Conservation (phyloP, 768 basidiomycete genomes). For the Gloeophyllum trabeum region DNA sequence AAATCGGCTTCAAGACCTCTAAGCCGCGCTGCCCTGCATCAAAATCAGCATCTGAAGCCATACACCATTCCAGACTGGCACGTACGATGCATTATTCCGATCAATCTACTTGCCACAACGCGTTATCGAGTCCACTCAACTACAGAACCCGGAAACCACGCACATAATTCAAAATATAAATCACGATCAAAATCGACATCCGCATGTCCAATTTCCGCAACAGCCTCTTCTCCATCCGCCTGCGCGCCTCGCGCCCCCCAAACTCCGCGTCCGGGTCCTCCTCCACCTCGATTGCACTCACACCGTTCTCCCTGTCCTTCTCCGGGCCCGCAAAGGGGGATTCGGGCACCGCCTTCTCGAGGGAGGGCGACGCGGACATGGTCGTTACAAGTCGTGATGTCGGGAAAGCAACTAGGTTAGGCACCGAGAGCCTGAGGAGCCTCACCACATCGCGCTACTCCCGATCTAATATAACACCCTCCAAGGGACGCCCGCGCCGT, state of each 20-base stretch:
- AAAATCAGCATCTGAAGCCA: neutral
- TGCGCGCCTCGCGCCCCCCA: conserved; percentile 25
- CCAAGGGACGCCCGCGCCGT: too few species aligned
- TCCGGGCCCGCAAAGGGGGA: too few species aligned
- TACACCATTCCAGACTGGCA: conserved; percentile 1
- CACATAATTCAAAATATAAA: conserved; percentile 38
- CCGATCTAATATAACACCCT: too few species aligned
- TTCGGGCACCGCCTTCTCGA: too few species aligned
- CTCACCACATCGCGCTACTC: too few species aligned
- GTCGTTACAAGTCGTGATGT: too few species aligned
- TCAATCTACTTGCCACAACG: conserved; percentile 35
- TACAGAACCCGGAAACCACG: conserved; percentile 9
- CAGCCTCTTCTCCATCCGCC: conserved; percentile 29
- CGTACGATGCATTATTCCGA: conserved; percentile 59
- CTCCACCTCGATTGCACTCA: too few species aligned
- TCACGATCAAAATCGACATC: conserved; percentile 30
- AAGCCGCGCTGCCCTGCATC: conserved; percentile 52
- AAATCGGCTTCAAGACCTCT: conserved; percentile 65
- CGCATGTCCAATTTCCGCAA: conserved; percentile 30
- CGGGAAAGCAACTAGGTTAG: too few species aligned
- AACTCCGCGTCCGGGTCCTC: conserved; percentile 15
- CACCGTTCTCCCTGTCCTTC: too few species aligned
- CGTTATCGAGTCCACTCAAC: neutral
- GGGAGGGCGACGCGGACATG: too few species aligned
- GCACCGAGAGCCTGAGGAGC: too few species aligned